Percentiles rank a stretch among this genome's conserved stretches.
These are phyloP conservation scores for Komagataella pseudopastoris DNA, from an alignment of 805 yeast genomes.

Conservation along the genomic window DNA sequence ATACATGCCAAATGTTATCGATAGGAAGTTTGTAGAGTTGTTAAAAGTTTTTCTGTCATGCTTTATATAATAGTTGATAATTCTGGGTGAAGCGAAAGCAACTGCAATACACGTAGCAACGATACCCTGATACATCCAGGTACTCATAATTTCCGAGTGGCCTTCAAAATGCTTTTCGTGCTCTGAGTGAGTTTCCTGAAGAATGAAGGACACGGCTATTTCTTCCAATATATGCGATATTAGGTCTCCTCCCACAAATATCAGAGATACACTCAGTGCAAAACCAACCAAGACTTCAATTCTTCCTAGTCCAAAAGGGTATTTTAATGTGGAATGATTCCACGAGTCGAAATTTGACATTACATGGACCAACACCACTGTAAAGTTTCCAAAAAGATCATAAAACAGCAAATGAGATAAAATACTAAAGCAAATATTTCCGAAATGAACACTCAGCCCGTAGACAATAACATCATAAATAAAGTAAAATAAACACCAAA, in stretches of 20 bases:
- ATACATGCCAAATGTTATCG: neutral
- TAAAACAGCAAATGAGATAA: conserved; percentile 80
- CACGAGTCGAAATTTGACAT: conserved; percentile 90
- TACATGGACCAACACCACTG: conserved; percentile 59
- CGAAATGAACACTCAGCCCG: conserved; percentile 34
- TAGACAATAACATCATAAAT: conserved; percentile 41
- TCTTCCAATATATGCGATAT: conserved; percentile 83
- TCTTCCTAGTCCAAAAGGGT: conserved; percentile 91
- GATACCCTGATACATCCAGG: neutral
- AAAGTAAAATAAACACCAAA: conserved; percentile 48
- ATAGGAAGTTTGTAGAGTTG: neutral
- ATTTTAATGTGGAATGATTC: conserved; percentile 67
- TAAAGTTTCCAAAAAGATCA: conserved; percentile 67
- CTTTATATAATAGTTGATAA: neutral
- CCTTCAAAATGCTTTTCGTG: neutral
- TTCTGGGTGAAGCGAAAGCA: neutral
- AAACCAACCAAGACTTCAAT: conserved; percentile 80
- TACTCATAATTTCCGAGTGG: neutral
- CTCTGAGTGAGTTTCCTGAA: conserved; percentile 15
- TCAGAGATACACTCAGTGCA: conserved; percentile 69
- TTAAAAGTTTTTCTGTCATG: neutral
- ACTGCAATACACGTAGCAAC: neutral
- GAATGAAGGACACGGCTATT: conserved; percentile 30
- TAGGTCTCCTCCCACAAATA: conserved; percentile 86
- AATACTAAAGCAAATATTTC: conserved; percentile 52